A percentile compares a stretch with the other conserved stretches of the same genome.
Conservation (phyloP, 2,329 filamentous ascomycete species). For the Aspergillus aculeatus region DNA sequence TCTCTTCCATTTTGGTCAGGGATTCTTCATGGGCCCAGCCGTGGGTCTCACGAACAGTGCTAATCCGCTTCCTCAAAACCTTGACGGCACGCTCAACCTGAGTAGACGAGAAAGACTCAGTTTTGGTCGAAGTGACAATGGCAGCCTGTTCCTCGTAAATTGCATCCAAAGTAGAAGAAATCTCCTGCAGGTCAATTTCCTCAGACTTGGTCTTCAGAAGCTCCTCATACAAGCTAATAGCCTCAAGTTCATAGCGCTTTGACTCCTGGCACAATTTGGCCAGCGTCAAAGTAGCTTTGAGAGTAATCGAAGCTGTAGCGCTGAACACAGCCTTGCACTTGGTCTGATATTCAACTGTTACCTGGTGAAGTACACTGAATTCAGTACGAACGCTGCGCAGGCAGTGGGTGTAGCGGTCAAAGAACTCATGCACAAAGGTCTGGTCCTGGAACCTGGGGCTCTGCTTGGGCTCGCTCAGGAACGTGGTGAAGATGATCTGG, state of each 20-base stretch:
- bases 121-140: slow-evolving; percentile 21
- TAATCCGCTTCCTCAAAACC: slow-evolving; percentile 33
- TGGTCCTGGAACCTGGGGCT: slow-evolving; percentile 35
- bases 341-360: slow-evolving; percentile 34
- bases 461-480: slow-evolving; percentile 35
- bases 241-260: slow-evolving; percentile 36
- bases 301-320: slow-evolving; percentile 36
- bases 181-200: slow-evolving; percentile 36
- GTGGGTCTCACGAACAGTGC: slow-evolving; percentile 30
- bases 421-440: slow-evolving; percentile 33
- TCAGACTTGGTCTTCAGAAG: slow-evolving; percentile 33
- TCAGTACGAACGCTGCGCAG: slow-evolving; percentile 36
- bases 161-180: slow-evolving; percentile 34
- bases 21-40: slow-evolving; percentile 44
- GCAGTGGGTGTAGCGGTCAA: slow-evolving; percentile 37
- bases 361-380: slow-evolving; percentile 33
- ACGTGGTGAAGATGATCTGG: slow-evolving; percentile 37
- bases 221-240: slow-evolving; percentile 39
- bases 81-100: slow-evolving; percentile 33
- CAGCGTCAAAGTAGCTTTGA: slow-evolving; percentile 36
- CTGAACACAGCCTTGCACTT: slow-evolving; percentile 38
- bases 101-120: slow-evolving; percentile 25
- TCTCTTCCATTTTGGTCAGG: slow-evolving; percentile 37
- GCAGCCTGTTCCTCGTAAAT: slow-evolving; percentile 40
- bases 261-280: slow-evolving; percentile 41